Conservation (phyloP, 306 rosid species). For the Glycine latifolia region DNA sequence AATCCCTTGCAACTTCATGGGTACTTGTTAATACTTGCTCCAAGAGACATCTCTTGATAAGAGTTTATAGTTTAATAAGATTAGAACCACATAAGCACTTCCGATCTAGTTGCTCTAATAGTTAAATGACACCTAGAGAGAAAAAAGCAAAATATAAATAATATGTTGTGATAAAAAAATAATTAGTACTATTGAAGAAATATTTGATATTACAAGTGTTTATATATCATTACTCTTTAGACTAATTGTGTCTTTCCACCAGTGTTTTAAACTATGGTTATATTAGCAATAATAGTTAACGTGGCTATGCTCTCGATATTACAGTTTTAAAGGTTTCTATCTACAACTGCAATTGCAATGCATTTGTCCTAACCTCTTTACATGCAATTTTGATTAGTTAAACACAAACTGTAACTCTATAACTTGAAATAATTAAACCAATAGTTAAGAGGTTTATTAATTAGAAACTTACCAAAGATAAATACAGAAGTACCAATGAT, state of each 20-base stretch:
- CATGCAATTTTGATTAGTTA: neutral
- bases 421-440: neutral
- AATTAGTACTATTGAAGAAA: no score
- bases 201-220: no score
- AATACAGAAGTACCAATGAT: conserved; percentile 61
- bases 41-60: no score
- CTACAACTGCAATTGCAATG: neutral
- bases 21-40: no score
- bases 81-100: no score
- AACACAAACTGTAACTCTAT: neutral
- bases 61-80: no score
- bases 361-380: neutral
- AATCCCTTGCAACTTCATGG: no score
- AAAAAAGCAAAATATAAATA: no score
- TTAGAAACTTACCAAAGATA: conserved; percentile 57
- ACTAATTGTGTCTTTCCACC: neutral
- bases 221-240: no score
- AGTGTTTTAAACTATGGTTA: neutral
- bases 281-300: neutral
- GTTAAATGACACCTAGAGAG: neutral
- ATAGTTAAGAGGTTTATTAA: neutral
- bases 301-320: neutral
- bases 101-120: no score
- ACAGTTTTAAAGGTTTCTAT: neutral
- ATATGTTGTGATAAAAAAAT: no score